A percentile compares a stretch with the other conserved stretches of the same genome.
Conservation (phyloP, 306 rosid genomes). For the Cucumis hystrix region DNA sequence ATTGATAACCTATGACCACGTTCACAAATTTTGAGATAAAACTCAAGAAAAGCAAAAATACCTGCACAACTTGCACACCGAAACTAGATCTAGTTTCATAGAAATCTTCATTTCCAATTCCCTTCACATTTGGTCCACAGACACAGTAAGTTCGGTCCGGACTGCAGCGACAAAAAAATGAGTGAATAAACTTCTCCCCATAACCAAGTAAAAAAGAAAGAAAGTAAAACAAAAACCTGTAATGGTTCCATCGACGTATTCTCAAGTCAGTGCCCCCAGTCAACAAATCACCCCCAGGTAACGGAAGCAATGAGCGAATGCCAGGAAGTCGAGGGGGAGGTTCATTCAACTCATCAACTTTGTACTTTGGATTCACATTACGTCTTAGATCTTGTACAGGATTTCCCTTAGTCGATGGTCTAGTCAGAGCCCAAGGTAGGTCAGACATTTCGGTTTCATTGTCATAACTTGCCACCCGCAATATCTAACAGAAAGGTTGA, state of each 20-base stretch:
- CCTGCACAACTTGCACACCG: constrained; percentile 97
- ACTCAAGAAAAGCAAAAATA: constrained; percentile 10
- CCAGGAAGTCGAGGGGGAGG: constrained; percentile 85
- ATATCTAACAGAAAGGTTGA: constrained; percentile 35
- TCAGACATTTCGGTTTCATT: constrained; percentile 69
- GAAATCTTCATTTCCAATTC: constrained; percentile 58
- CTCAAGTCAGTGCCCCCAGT: constrained; percentile 92
- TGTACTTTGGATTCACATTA: constrained; percentile 65
- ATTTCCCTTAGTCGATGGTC: constrained; percentile 44
- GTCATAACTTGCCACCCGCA: constrained; percentile 63
- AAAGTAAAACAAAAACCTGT: constrained; percentile 42
- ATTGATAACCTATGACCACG: background rate
- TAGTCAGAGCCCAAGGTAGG: constrained; percentile 83
- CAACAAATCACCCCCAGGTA: constrained; percentile 90
- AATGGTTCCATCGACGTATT: constrained; percentile 92
- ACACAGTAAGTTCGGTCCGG: constrained; percentile 81
- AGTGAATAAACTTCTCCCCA: background rate
- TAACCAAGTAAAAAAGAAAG: constrained; percentile 6
- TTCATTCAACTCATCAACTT: constrained; percentile 81
- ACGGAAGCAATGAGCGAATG: constrained; percentile 78
- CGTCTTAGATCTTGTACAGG: constrained; percentile 55
- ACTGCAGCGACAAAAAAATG: constrained; percentile 32
- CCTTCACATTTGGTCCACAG: constrained; percentile 86
- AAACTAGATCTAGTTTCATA: constrained; percentile 65
- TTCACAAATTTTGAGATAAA: background rate